phyloP scores from a whole-genome alignment of 139 green algal genomes.

The Asterochloris sp. region DNA sequence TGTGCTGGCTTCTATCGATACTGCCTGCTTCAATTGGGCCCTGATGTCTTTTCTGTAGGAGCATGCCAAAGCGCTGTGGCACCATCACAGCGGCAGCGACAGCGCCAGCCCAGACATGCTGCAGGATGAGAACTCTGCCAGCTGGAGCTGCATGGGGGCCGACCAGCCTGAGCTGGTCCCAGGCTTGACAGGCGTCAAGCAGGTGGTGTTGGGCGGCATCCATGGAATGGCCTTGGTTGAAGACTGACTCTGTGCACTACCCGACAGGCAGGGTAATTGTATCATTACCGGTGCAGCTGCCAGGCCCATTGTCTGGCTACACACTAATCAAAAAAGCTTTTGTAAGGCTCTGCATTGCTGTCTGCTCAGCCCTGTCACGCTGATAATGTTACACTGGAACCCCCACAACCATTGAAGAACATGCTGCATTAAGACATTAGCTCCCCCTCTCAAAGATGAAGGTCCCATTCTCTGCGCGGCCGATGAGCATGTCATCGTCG shows the following conservation, averaged over 20 bases:
- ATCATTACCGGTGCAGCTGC: too few relatives aligned
- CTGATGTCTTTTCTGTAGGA: background rate
- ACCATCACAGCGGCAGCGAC: background rate
- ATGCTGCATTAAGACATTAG: too few relatives aligned
- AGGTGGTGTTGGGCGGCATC: constrained; percentile 42
- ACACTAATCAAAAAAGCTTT: too few relatives aligned
- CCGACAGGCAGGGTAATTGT: too few relatives aligned
- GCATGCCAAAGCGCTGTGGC: constrained; percentile 10
- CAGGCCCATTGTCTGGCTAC: too few relatives aligned
- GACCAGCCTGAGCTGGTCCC: constrained; percentile 29
- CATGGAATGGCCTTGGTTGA: constrained; percentile 40
- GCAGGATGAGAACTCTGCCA: constrained; percentile 10
- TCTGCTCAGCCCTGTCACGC: too few relatives aligned
- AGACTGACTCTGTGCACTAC: background rate
- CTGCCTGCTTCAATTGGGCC: background rate
- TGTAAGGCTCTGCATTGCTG: too few relatives aligned
- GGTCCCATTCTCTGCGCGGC: constrained; percentile 34
- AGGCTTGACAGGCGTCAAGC: constrained; percentile 32
- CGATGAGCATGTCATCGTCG: constrained; percentile 49
- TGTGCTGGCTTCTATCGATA: background rate
- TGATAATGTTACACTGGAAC: too few relatives aligned
- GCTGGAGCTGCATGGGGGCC: constrained; percentile 43
- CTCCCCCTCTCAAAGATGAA: constrained; percentile 36
- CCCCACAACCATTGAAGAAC: too few relatives aligned
- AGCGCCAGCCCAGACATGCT: background rate